phyloP scores from a whole-genome alignment of 129 eudicot species.

The Centrapalus pauciflorus region DNA sequence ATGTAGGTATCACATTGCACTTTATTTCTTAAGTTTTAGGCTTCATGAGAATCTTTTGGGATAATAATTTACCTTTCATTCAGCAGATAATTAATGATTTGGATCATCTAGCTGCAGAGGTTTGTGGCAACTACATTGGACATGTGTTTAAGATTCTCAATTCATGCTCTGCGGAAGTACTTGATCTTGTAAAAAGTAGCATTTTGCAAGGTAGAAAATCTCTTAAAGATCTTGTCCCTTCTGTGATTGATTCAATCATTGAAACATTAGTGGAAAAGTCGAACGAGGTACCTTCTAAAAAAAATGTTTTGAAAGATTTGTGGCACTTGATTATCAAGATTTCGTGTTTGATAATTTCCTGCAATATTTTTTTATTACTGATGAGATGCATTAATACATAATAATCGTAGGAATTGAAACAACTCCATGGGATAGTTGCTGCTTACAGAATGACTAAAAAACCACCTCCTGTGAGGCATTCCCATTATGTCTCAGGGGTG shows the following conservation, averaged over 20 bases:
- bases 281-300: conserved; percentile 51
- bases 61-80: neutral
- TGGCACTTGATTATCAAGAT: neutral
- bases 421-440: conserved; percentile 86
- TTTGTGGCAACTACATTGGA: conserved; percentile 56
- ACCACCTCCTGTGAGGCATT: conserved; percentile 93
- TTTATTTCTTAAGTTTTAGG: neutral
- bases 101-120: conserved; percentile 52
- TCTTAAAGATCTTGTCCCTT: conserved; percentile 56
- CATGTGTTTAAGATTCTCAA: conserved; percentile 55
- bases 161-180: conserved; percentile 64
- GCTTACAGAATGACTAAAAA: conserved; percentile 89
- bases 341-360: neutral
- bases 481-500: conserved; percentile 81
- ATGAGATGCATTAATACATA: conserved; percentile 8
- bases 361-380: neutral
- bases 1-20: conserved; percentile 40
- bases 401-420: conserved; percentile 63
- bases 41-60: neutral
- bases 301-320: too few species aligned
- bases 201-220: conserved; percentile 68
- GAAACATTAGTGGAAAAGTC: conserved; percentile 73
- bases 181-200: conserved; percentile 74
- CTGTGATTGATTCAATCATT: conserved; percentile 53
- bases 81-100: conserved; percentile 82